Evolutionary conservation across 2,329 filamentous ascomycete species (phyloP), one percentile per base, ranked within the genome.

Genomic region (Fusarium circinatum): DNA sequence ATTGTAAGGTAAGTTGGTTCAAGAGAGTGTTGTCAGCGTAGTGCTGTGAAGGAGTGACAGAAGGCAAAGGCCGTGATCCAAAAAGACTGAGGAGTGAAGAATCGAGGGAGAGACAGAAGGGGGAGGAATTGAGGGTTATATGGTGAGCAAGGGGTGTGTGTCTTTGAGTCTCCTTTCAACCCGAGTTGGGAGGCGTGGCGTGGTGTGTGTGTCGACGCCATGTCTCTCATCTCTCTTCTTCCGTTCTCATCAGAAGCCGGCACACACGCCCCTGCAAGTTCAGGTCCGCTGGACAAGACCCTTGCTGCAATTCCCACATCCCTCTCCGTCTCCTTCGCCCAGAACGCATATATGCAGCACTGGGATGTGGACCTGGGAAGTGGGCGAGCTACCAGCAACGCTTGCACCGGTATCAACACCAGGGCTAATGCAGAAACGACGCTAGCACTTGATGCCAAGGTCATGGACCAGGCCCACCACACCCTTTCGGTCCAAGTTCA

Each of bases 111-210:
- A 61, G 28, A 34, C 36, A 38, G 41, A 67, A 68, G 62, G 65
- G 74, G 77, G 75, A 77, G 76, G 76, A 76, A 67, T 70, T 63
- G 74, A 71, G 70, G 65, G 55, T 79, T 79, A 79, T 79, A 79
- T 76, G 73, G 65, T 62, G 63, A 70, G 71, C 75, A 75, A 74
- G 75, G 77, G 76, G 69, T 68, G 76, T 77, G 73, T 77, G 75
- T 65, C 54, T 57, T 44, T 56, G 54, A 59, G 56, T 47, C 52
- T 55, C 52, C 62, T 64, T 63, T 57, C 64, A 64, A 63, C 24
- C 34, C 44, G 24, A 48, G 51, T 44, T 70, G 59, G 47, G 61
- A 49, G 68, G 71, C 58, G 62, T 66, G 67, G 52, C 58, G 61
- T 65, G 70, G 51, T 68, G 65, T 66, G 61, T 68, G 71, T 58